Evolutionary conservation across 139 green algal genomes (phyloP), one percentile per base, ranked within the genome.

Genomic region (Picochlorum sp.): DNA sequence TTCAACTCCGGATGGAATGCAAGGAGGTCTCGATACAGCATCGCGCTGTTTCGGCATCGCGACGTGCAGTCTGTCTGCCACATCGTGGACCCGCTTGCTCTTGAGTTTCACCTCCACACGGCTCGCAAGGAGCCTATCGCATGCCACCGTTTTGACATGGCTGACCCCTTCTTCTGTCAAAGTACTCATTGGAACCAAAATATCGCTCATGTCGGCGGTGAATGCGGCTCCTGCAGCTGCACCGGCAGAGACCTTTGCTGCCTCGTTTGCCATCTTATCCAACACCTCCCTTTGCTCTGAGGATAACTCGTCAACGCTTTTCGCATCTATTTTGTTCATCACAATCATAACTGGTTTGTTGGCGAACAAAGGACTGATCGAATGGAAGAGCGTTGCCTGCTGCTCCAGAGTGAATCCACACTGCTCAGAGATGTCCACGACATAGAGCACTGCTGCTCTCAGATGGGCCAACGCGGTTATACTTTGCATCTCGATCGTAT

Each of bases 401-500:
- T 97, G 86, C 26, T 72, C 73, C 34, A 99, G 85, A 18, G 85
- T 88, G 83, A 94, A 96, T 20, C 94, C 94, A 73, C 94, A 99
- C 76, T 88, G 66, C 80, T 97, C 94, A 9, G 68, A 88, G 50
- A 96, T 79, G 80, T 99, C 94, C 57, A 99, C 78, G 41, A 99
- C 77, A 79, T 98, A 99, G 30, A 99, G 77, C 62, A 95, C 87
- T 2, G 89, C 86, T n/a, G 90, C 90, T 9, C 94, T 78, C 79
- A 99, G 68, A 74, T 99, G 94, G n/a, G 94, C 94, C 67, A 99
- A 76, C 6, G 94, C 94, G 23, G 94, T 99, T 63, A 99, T 89
- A 68, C 71, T 84, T 80, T 95, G 85, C 90, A 96, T 95, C 80
- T 99, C 94, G 64, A 98, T 98, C 38, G 94, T 99, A 88, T 99